Evolutionary conservation across 169 alveolate species (phyloP).

Genomic region (Cryptosporidium bovis): DNA sequence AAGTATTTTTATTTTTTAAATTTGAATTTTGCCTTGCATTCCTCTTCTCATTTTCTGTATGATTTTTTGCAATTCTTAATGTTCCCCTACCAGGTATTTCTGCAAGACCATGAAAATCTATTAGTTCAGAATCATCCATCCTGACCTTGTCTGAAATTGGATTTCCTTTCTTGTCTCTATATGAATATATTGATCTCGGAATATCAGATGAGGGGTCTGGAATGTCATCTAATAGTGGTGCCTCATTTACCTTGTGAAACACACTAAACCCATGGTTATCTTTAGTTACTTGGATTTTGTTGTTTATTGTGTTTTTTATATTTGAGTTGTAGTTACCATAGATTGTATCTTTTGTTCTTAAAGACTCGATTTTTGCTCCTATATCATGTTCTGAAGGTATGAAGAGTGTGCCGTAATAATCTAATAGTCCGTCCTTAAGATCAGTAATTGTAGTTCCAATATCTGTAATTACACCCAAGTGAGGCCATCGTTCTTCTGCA

Average conservation of each 20-base stretch:
- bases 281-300: conserved; percentile 20
- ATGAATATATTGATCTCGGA: conserved; percentile 44
- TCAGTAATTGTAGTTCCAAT: conserved; percentile 66
- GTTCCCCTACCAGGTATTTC: conserved; percentile 51
- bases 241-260: conserved; percentile 21
- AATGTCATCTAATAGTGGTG: conserved; percentile 68
- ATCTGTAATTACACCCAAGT: conserved; percentile 39
- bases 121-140: conserved; percentile 21
- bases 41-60: not conserved
- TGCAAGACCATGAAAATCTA: conserved; percentile 70
- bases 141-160: conserved; percentile 29
- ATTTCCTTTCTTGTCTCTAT: conserved; percentile 59
- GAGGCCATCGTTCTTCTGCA: conserved; percentile 72
- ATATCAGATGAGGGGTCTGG: conserved; percentile 58
- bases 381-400: conserved; percentile 60
- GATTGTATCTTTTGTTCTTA: conserved; percentile 57
- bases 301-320: not conserved
- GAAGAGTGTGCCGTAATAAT: conserved; percentile 55
- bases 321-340: conserved; percentile 41
- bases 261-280: conserved; percentile 50
- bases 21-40: not conserved
- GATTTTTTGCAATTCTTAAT: not conserved
- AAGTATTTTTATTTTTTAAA: not conserved
- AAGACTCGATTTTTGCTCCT: conserved; percentile 56
- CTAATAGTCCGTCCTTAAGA: conserved; percentile 29